Evolutionary conservation across 208 protist species (phyloP), one percentile per base, ranked within the genome.

Genomic region (Acanthamoeba quina): DNA sequence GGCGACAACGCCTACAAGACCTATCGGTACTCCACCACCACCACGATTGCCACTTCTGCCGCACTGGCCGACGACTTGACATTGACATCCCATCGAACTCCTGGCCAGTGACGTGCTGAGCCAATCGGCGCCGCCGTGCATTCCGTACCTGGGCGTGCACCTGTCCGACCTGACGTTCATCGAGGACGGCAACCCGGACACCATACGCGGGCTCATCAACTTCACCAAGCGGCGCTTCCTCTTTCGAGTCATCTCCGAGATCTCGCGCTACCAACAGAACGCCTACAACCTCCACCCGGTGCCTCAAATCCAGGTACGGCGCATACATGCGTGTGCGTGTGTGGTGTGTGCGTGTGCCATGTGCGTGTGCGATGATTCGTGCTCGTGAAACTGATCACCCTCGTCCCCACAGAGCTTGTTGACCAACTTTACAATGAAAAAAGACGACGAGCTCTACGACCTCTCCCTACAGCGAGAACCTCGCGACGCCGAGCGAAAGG

Each of bases 91-190:
- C 9, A n/a, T 29, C 9, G n/a, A 17, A 34, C 24, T 34, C 52
- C 15, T n/a, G n/a, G 11, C 2, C 70, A 78, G 70, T 11, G 70
- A 78, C 24, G 70, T 78, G 31, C 44, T 95, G 10, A 94, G 93
- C 37, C 52, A 58, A 41, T 56, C 54, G 21, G 60, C 56, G 7
- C 37, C 44, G 31, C 96, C 96, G 44, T 66, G 86, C 34, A 52
- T 97, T 37, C 96, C 96, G 17, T 97, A 97, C 64, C 41, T 97
- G 64, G 93, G 93, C 24, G 64, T 95, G 24, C 68, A 76, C 24
- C 41, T 95, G 24, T 83, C 83, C 19, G 93, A 95, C 54, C 86
- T 95, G 41, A 95, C 93, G 3, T 95, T 95, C 54, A 95, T 95
- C 54, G 93, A 95, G 29, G 93, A 95, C 47, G 93, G 93, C 17